A percentile compares a stretch with the other conserved stretches of the same genome.
These are phyloP conservation scores for Scutellaria minor DNA, from an alignment of 257 asterid species.

Conservation along the genomic window DNA sequence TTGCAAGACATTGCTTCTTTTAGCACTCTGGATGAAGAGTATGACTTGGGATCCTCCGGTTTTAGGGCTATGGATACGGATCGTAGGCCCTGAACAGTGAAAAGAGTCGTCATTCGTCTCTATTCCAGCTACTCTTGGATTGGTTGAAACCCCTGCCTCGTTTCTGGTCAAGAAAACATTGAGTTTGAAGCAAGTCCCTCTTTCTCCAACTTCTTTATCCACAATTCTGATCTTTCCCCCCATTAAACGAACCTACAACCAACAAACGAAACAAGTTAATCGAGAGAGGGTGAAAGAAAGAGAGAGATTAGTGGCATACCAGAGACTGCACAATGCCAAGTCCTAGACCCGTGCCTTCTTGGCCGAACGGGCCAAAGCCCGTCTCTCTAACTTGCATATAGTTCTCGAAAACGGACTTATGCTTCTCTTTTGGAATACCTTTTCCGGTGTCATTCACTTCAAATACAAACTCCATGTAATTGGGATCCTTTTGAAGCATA, in stretches of 20 bases:
- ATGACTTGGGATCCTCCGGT: conserved; percentile 55
- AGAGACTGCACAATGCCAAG: conserved; percentile 80
- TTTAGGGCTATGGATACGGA: conserved; percentile 41
- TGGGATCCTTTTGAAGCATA: conserved; percentile 45
- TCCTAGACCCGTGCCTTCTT: conserved; percentile 80
- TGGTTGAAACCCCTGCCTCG: conserved; percentile 9
- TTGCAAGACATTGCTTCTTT: conserved; percentile 48
- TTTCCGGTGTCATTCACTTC: conserved; percentile 81
- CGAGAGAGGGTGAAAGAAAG: background rate
- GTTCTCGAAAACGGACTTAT: conserved; percentile 68
- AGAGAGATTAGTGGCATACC: conserved; percentile 43
- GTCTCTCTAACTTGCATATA: conserved; percentile 76
- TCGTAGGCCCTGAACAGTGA: conserved; percentile 33
- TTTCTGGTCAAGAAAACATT: conserved; percentile 38
- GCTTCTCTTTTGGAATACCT: conserved; percentile 79
- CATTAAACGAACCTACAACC: conserved; percentile 63
- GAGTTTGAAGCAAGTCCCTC: conserved; percentile 66
- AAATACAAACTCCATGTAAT: conserved; percentile 58
- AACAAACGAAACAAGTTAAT: background rate
- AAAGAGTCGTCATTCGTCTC: conserved; percentile 39
- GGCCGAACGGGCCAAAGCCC: conserved; percentile 31
- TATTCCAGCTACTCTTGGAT: conserved; percentile 32
- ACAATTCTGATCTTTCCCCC: conserved; percentile 73
- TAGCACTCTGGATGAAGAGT: conserved; percentile 55
- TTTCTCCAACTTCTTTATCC: conserved; percentile 61